Conservation (phyloP, 2,329 filamentous ascomycete species). For the Claviceps sp. region DNA sequence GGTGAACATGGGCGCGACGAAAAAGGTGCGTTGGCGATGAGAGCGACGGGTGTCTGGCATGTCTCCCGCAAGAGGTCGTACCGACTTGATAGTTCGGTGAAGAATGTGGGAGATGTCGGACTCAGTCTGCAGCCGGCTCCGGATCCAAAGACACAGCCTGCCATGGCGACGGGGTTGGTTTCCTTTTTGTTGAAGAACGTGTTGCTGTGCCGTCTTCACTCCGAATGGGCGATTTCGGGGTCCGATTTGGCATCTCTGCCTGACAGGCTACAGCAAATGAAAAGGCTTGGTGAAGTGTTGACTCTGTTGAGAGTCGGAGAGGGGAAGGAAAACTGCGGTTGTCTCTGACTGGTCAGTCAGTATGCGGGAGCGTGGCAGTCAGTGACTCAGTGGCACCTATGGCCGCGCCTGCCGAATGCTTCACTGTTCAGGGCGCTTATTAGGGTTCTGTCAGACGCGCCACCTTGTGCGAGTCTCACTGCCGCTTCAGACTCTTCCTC, state of each 20-base stretch:
- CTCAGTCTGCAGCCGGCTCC: not conserved
- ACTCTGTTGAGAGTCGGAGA: no score
- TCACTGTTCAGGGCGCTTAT: not conserved
- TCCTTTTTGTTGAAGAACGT: not conserved
- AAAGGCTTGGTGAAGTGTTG: not conserved
- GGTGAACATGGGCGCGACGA: slow-evolving; percentile 9
- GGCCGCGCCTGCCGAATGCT: not conserved
- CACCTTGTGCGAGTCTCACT: no score
- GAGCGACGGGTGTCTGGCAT: not conserved
- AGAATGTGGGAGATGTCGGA: slow-evolving; percentile 6
- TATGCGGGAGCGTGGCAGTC: not conserved
- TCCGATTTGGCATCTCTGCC: not conserved
- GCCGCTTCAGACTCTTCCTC: no score
- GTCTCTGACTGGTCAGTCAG: not conserved
- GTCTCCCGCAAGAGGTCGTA: not conserved
- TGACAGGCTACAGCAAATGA: not conserved
- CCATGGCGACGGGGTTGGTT: not conserved
- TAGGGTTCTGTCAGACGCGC: no score
- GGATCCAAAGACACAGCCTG: not conserved
- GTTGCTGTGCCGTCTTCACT: not conserved
- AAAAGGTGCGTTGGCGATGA: not conserved
- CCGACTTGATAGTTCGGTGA: not conserved
- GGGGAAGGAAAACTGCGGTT: no score
- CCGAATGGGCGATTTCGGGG: not conserved
- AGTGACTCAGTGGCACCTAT: not conserved